phyloP scores from a whole-genome alignment of 2,329 filamentous ascomycete species.

The Talaromyces amestolkiae region DNA sequence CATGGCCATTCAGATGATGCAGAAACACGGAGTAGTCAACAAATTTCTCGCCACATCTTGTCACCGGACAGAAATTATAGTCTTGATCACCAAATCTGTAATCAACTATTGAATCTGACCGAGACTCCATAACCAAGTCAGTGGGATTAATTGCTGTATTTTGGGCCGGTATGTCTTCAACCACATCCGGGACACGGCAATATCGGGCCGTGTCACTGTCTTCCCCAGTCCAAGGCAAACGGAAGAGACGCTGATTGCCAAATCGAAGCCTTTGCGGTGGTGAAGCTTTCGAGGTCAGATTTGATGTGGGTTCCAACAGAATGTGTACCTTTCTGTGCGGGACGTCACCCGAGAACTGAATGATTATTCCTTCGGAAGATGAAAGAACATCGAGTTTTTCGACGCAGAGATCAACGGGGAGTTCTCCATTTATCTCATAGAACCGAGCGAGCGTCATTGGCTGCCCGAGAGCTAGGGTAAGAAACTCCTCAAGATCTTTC shows the following conservation, averaged over 20 bases:
- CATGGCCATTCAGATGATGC: constrained; percentile 12
- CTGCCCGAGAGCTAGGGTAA: constrained; percentile 70
- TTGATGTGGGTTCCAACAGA: neutral
- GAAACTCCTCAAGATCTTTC: constrained; percentile 67
- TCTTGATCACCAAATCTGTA: neutral
- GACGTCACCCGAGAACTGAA: constrained; percentile 11
- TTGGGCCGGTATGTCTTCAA: constrained; percentile 12
- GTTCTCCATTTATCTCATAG: constrained; percentile 5
- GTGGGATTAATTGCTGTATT: constrained; percentile 3
- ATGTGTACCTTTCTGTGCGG: constrained; percentile 5
- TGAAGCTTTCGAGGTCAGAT: neutral
- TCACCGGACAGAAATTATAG: constrained; percentile 14
- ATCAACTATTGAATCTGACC: neutral
- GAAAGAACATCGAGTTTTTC: neutral
- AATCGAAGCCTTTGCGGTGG: constrained; percentile 8
- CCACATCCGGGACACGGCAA: constrained; percentile 10
- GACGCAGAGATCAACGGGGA: neutral
- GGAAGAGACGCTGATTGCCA: constrained; percentile 11
- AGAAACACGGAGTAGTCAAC: constrained; percentile 9
- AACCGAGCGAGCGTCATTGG: constrained; percentile 74
- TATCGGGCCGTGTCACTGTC: neutral
- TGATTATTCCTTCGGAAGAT: neutral
- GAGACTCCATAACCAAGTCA: constrained; percentile 1
- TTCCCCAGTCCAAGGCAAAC: neutral
- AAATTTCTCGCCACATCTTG: neutral